Conservation (phyloP, 163 green algal species). For the Scenedesmus sp. region DNA sequence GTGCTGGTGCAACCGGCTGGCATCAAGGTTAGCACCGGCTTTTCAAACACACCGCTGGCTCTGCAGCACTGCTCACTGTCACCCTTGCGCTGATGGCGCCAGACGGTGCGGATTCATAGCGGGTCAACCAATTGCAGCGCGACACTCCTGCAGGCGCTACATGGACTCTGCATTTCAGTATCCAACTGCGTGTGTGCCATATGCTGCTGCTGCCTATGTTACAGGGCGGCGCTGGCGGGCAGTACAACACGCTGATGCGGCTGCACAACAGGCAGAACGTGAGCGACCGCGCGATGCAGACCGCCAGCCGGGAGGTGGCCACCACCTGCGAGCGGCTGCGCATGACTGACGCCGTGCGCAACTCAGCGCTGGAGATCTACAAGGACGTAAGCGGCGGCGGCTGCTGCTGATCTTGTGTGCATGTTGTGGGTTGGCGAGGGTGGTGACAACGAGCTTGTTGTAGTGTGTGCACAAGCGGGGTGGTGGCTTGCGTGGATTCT, state of each 20-base stretch:
- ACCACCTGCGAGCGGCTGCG: conserved; percentile 78
- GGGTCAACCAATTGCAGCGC: too few relatives aligned
- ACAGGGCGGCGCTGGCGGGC: conserved; percentile 53
- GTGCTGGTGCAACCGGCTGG: neutral
- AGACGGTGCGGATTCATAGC: too few relatives aligned
- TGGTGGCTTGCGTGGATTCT: neutral
- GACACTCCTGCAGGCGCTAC: too few relatives aligned
- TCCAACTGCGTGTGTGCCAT: neutral
- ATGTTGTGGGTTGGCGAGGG: neutral
- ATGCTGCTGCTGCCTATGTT: neutral
- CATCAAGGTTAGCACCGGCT: neutral
- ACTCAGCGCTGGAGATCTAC: conserved; percentile 91
- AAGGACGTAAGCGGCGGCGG: conserved; percentile 72
- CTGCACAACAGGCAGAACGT: conserved; percentile 80
- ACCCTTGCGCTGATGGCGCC: neutral
- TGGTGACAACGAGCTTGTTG: neutral
- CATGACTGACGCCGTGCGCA: conserved; percentile 75
- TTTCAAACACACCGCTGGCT: neutral
- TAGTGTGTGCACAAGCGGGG: neutral
- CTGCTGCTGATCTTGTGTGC: neutral
- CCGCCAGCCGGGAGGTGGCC: conserved; percentile 82
- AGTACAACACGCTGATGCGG: conserved; percentile 66
- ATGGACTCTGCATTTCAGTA: too few relatives aligned
- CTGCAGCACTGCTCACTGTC: neutral
- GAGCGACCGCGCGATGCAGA: conserved; percentile 80